Conservation (phyloP, 306 rosid species). For the Luffa acutangula region DNA sequence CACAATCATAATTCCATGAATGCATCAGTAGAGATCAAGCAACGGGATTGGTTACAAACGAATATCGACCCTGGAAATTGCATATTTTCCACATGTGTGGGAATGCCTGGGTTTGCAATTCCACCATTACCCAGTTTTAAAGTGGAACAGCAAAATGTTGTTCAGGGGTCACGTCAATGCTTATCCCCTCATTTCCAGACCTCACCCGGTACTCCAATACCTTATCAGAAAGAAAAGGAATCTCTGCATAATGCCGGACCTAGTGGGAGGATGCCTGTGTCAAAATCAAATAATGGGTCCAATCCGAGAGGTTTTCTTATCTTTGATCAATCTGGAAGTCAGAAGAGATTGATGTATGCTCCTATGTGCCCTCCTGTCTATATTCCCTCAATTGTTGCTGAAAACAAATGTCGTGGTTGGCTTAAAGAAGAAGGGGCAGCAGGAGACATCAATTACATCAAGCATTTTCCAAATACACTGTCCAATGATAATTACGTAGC, state of each 20-base stretch:
- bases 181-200: conserved; percentile 15
- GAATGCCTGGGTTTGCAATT: conserved; percentile 28
- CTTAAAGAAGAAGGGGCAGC: conserved; percentile 12
- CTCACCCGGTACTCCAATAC: conserved; percentile 19
- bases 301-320: conserved; percentile 53
- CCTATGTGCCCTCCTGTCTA: conserved; percentile 31
- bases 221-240: conserved; percentile 18
- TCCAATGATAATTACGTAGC: conserved; percentile 29
- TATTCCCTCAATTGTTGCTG: conserved; percentile 17
- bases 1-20: conserved; percentile 24
- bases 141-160: conserved; percentile 27
- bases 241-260: conserved; percentile 5
- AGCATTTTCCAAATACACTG: conserved; percentile 20
- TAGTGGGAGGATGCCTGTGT: conserved; percentile 20
- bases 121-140: conserved; percentile 24
- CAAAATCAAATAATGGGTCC: conserved; percentile 25
- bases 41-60: conserved; percentile 23
- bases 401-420: conserved; percentile 12
- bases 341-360: conserved; percentile 48
- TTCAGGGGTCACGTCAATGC: conserved; percentile 26
- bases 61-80: conserved; percentile 16
- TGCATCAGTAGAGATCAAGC: conserved; percentile 22
- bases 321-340: conserved; percentile 54
- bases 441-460: conserved; percentile 16
- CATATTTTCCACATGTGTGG: conserved; percentile 21